Percentiles rank a stretch among this genome's conserved stretches.
These are phyloP conservation scores for Apiospora kogelbergensis DNA, from an alignment of 2,329 filamentous ascomycete genomes.

Conservation along the genomic window DNA sequence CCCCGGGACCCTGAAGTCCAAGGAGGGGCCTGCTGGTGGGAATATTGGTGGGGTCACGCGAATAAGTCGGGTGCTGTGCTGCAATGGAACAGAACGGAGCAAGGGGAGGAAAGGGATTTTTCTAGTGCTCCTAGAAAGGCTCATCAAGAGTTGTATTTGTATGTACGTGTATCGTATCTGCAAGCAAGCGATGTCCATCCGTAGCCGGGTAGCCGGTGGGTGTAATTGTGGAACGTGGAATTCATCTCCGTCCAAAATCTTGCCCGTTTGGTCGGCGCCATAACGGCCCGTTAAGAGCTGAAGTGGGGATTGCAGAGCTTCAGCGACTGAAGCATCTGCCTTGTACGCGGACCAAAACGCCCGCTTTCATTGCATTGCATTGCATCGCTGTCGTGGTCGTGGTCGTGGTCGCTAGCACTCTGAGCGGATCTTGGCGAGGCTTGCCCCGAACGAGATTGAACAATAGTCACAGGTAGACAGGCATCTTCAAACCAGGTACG, in stretches of 20 bases:
- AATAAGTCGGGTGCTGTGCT: neutral
- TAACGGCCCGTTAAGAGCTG: constrained; percentile 1
- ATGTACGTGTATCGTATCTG: constrained; percentile 1
- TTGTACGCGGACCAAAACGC: neutral
- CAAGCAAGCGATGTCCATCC: neutral
- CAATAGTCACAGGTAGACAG: neutral
- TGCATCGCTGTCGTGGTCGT: too few species aligned
- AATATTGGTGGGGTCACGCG: neutral
- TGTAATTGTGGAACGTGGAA: neutral
- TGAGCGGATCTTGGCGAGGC: neutral
- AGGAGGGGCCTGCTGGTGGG: neutral
- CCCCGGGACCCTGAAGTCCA: constrained; percentile 5
- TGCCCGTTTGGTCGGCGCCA: neutral
- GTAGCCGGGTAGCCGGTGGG: neutral
- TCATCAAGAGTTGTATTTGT: too few species aligned
- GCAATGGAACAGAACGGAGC: neutral
- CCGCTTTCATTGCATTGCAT: neutral
- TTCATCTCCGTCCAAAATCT: neutral
- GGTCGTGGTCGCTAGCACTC: neutral
- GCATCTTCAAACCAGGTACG: neutral
- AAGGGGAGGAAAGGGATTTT: neutral
- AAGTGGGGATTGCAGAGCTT: neutral
- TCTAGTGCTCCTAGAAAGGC: neutral
- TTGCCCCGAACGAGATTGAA: neutral
- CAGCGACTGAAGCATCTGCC: neutral